These are phyloP conservation scores for Discostella stelligera DNA, from an alignment of 352 stramenopile genomes.

Conservation along the genomic window DNA sequence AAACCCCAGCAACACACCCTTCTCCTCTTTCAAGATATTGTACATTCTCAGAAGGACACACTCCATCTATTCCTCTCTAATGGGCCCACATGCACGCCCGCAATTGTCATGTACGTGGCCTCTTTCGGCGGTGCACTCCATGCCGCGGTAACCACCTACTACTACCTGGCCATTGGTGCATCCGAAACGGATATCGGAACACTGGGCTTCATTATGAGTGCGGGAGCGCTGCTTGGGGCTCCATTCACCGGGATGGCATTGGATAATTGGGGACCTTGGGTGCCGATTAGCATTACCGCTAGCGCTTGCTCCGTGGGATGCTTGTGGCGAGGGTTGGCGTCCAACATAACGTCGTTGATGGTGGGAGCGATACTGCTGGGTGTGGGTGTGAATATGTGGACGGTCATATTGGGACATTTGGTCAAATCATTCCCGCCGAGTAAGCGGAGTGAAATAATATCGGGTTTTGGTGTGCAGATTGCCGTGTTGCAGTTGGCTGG, in stretches of 20 bases:
- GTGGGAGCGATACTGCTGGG: slow-evolving; percentile 26
- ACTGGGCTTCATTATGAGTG: slow-evolving; percentile 36
- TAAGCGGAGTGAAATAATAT: slow-evolving; percentile 31
- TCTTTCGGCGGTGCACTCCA: slow-evolving; percentile 33
- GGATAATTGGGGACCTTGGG: slow-evolving; percentile 23
- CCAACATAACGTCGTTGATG: not conserved
- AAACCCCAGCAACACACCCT: not conserved
- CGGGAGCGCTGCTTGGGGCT: slow-evolving; percentile 13
- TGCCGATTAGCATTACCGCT: slow-evolving; percentile 18
- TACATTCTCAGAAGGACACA: slow-evolving; percentile 23
- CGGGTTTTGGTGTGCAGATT: slow-evolving; percentile 31
- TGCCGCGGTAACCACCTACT: slow-evolving; percentile 37
- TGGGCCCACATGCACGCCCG: slow-evolving; percentile 22
- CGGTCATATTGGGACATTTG: slow-evolving; percentile 28
- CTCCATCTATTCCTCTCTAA: slow-evolving; percentile 27
- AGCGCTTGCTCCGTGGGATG: slow-evolving; percentile 22
- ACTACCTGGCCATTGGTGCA: slow-evolving; percentile 27
- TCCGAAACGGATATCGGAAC: slow-evolving; percentile 15
- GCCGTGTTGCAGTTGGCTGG: slow-evolving; percentile 23
- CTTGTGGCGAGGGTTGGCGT: slow-evolving; percentile 38
- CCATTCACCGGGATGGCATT: slow-evolving; percentile 15
- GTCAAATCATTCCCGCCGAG: slow-evolving; percentile 24
- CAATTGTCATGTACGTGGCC: slow-evolving; percentile 24
- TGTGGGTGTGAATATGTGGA: slow-evolving; percentile 27
- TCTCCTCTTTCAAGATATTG: not conserved